Evolutionary conservation across 352 stramenopile genomes (phyloP).

Genomic region (Peronosclerospora sorghi): DNA sequence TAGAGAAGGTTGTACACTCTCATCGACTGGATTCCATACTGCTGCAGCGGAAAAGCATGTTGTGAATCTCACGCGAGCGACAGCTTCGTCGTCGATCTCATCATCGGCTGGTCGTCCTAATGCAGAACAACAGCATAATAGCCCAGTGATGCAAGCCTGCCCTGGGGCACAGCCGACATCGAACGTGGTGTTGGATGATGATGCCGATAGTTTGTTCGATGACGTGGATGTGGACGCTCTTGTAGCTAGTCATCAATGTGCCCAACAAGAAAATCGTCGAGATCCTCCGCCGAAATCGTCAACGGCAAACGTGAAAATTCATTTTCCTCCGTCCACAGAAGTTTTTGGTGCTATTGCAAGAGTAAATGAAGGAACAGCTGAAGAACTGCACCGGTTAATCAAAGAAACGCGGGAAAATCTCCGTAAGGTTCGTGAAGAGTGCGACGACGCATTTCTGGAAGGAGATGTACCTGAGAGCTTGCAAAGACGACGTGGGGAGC

Average conservation of each 20-base stretch:
- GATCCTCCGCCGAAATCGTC: background rate
- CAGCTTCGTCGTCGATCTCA: background rate
- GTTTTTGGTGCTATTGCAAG: constrained; percentile 12
- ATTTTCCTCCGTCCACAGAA: constrained; percentile 10
- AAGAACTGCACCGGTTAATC: constrained; percentile 39
- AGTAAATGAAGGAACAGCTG: constrained; percentile 6
- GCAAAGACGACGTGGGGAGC: constrained; percentile 24
- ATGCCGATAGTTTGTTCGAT: constrained; percentile 24
- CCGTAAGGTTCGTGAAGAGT: constrained; percentile 60
- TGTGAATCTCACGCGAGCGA: constrained; percentile 21
- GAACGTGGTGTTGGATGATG: constrained; percentile 8
- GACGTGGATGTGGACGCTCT: constrained; percentile 43
- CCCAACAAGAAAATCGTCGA: constrained; percentile 17
- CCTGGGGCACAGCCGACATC: constrained; percentile 2
- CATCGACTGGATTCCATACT: background rate
- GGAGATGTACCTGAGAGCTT: constrained; percentile 53
- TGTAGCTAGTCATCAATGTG: constrained; percentile 30
- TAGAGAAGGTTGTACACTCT: background rate
- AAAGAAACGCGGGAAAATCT: constrained; percentile 52
- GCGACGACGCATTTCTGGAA: constrained; percentile 73
- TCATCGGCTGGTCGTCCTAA: background rate
- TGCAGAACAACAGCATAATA: constrained; percentile 3
- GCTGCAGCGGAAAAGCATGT: constrained; percentile 4
- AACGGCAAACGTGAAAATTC: constrained; percentile 6
- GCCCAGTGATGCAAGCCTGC: background rate